Base-by-base conservation (phyloP, 140 eudicot genomes). In the Anethum foeniculum region DNA sequence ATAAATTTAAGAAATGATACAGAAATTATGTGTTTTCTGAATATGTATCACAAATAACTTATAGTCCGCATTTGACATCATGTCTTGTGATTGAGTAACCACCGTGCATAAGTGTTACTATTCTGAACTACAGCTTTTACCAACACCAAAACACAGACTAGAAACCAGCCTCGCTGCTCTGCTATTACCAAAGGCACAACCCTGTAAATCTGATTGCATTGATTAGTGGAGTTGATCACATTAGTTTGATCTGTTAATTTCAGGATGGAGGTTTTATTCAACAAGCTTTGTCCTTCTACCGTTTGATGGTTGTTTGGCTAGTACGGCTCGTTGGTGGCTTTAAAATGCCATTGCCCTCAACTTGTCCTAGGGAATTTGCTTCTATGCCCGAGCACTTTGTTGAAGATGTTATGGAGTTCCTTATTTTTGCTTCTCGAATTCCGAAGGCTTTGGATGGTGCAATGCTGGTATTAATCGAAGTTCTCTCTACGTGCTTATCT, bases 331-430 rank as follows among this genome's bases (percentile, higher is more conserved):
- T 91, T 32, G 99, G 97, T 12, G 99, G 97, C 38, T 95, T 95
- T 80, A 92, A 87, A 85, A 91, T 95, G 97, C 99, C 99, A 62
- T 69, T 95, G 75, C 93, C 97, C 32, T 84, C 87, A 77, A 39
- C 89, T 48, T 92, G 97, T 80, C 99, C 97, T 5, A 89, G 85
- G 91, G 96, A 90, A 81, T 92, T 95, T 79, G 97, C 99, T 83
- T 88, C 90, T 77, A 88, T 95, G 97, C 99, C 99, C 11, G 99
- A 95, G 76, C 99, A 95, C 82, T 95, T 95, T 78, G 95, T 95
- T 75, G 99, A 95, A 82, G 99, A 95, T 81, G 89, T 88, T 38
- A 92, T 95, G 97, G 99, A 95, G 84, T 86, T 95, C 90, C 97
- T 95, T 74, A 95, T 91, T 74, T 95, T 95, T 85, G 97, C 97